Conservation (phyloP, 495 filamentous ascomycete genomes). For the Podospora australis region DNA sequence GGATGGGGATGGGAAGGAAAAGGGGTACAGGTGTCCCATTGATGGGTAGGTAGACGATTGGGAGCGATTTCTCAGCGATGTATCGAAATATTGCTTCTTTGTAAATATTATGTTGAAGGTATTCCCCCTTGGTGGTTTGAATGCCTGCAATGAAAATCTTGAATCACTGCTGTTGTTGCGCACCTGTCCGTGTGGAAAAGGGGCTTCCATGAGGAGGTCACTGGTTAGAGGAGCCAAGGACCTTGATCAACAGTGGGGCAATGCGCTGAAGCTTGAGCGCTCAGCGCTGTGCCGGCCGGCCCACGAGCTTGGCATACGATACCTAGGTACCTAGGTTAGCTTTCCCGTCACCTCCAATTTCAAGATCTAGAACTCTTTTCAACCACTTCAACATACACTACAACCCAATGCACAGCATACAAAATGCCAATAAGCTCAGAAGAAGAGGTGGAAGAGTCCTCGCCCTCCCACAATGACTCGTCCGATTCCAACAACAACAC, state of each 20-base stretch:
- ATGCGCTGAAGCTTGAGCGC: neutral
- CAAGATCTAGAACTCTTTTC: neutral
- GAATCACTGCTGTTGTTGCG: too few relatives aligned
- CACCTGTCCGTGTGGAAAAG: too few relatives aligned
- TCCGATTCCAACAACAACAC: constrained; percentile 12
- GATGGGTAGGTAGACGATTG: constrained; percentile 38
- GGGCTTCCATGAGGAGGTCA: too few relatives aligned
- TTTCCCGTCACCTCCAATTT: too few relatives aligned
- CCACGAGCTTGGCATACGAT: too few relatives aligned
- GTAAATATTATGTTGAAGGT: neutral
- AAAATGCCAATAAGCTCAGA: constrained; percentile 45
- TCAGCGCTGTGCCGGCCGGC: too few relatives aligned
- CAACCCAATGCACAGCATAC: constrained; percentile 6
- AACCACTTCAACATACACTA: neutral
- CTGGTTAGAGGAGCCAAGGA: too few relatives aligned
- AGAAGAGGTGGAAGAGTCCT: constrained; percentile 42
- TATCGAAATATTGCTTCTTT: neutral
- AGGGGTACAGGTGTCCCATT: constrained; percentile 50
- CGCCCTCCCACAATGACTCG: constrained; percentile 10
- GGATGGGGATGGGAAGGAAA: constrained; percentile 34
- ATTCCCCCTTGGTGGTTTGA: too few relatives aligned
- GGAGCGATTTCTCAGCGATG: neutral
- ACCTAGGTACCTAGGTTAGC: too few relatives aligned
- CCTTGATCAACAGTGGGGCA: too few relatives aligned
- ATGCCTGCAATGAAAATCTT: too few relatives aligned